A percentile compares a stretch with the other conserved stretches of the same genome.
These are phyloP conservation scores for Aureobasidium sp. DNA, from an alignment of 2,329 filamentous ascomycete genomes.

Conservation along the genomic window DNA sequence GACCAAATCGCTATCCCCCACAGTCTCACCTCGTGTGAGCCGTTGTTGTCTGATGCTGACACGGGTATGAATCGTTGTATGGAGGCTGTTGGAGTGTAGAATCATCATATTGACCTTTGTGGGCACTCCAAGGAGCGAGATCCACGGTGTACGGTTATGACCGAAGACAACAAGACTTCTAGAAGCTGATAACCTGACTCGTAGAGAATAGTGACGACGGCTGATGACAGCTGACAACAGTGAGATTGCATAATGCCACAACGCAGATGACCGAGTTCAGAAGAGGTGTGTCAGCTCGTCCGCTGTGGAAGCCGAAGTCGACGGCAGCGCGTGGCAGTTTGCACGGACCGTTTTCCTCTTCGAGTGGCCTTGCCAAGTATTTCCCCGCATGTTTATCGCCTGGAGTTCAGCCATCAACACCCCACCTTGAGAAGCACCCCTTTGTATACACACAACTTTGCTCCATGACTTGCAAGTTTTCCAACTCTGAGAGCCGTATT, in stretches of 20 bases:
- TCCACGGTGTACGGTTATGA: background rate
- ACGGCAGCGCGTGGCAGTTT: background rate
- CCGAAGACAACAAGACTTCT: background rate
- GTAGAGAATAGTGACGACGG: background rate
- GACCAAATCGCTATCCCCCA: slow-evolving; percentile 1
- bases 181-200: background rate
- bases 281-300: background rate
- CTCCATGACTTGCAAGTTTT: background rate
- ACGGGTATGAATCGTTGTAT: background rate
- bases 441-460: background rate
- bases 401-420: background rate
- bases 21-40: background rate
- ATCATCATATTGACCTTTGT: background rate
- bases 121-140: background rate
- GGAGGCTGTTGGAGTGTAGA: too few relatives aligned
- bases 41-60: background rate
- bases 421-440: background rate
- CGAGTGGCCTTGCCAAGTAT: background rate
- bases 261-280: slow-evolving; percentile 5
- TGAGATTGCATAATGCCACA: background rate
- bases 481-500: background rate
- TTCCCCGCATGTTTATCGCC: background rate
- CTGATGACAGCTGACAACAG: background rate
- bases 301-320: background rate
- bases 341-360: slow-evolving; percentile 8